These are phyloP conservation scores for Starmerella kuoi DNA, from an alignment of 805 yeast species.

Conservation along the genomic window DNA sequence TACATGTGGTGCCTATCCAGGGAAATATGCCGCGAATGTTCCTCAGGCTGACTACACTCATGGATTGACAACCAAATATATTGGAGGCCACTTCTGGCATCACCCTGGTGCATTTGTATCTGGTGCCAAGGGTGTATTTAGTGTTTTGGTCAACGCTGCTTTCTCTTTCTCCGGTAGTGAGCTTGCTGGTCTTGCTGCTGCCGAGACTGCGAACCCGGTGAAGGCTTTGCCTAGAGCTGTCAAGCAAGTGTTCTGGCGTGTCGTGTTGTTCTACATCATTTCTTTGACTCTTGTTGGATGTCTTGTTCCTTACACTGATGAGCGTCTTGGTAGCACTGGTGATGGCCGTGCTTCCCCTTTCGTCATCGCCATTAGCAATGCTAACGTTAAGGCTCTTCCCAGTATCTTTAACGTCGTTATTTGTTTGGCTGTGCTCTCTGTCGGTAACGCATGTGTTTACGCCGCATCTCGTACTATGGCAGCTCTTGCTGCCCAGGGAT, in stretches of 20 bases:
- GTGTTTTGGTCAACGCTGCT: slow-evolving; percentile 67
- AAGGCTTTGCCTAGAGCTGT: slow-evolving; percentile 57
- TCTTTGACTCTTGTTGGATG: slow-evolving; percentile 48
- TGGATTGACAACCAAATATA: slow-evolving; percentile 23
- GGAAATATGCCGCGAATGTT: slow-evolving; percentile 29
- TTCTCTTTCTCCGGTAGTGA: slow-evolving; percentile 49
- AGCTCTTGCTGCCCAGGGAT: slow-evolving; percentile 53
- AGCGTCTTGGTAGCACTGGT: slow-evolving; percentile 38
- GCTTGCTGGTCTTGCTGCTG: slow-evolving; percentile 62
- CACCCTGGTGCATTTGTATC: slow-evolving; percentile 56
- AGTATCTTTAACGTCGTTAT: slow-evolving; percentile 61
- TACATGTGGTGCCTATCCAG: slow-evolving; percentile 35
- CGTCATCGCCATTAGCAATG: slow-evolving; percentile 57
- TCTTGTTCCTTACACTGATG: slow-evolving; percentile 55
- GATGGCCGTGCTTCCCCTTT: slow-evolving; percentile 63
- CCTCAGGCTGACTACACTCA: slow-evolving; percentile 2
- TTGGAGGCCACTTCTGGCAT: slow-evolving; percentile 46
- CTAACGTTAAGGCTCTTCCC: slow-evolving; percentile 55
- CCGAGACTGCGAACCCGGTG: slow-evolving; percentile 61
- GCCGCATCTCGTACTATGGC: slow-evolving; percentile 60
- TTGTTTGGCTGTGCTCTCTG: slow-evolving; percentile 55
- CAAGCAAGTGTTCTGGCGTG: slow-evolving; percentile 77
- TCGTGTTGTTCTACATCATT: slow-evolving; percentile 54
- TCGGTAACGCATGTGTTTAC: slow-evolving; percentile 60
- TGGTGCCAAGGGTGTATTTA: slow-evolving; percentile 57